phyloP scores from a whole-genome alignment of 371 early-diverging fungal genomes.

The Sporodiniella umbellata region DNA sequence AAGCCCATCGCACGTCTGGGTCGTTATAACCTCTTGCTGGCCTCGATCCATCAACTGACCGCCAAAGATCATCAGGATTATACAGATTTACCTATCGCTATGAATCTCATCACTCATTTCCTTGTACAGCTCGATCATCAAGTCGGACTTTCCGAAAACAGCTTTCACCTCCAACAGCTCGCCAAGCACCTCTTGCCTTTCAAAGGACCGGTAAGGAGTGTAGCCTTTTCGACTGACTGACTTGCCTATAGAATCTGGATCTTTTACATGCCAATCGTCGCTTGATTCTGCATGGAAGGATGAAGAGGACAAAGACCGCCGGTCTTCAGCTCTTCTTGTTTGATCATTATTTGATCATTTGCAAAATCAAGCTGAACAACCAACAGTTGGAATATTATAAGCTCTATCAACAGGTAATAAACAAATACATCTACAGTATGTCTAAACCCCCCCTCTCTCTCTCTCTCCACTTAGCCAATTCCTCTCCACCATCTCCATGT shows the following conservation, averaged over 20 bases:
- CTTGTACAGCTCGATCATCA: slow-evolving; percentile 78
- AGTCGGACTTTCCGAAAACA: slow-evolving; percentile 85
- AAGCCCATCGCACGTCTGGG: slow-evolving; percentile 85
- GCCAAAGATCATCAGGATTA: slow-evolving; percentile 77
- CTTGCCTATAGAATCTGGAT: slow-evolving; percentile 62
- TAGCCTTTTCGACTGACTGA: too few relatives aligned
- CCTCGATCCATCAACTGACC: slow-evolving; percentile 77
- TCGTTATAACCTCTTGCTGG: slow-evolving; percentile 82
- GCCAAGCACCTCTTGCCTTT: slow-evolving; percentile 18
- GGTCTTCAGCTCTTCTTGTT: slow-evolving; percentile 80
- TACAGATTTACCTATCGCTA: slow-evolving; percentile 57
- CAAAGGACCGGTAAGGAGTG: slow-evolving; percentile 11
- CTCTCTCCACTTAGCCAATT: too few relatives aligned
- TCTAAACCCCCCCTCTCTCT: neutral
- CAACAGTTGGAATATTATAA: slow-evolving; percentile 39
- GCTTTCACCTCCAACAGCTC: slow-evolving; percentile 58
- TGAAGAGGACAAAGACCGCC: slow-evolving; percentile 63
- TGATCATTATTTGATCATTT: slow-evolving; percentile 84
- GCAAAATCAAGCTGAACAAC: slow-evolving; percentile 57
- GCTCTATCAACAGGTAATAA: slow-evolving; percentile 34
- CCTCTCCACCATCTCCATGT: slow-evolving; percentile 61
- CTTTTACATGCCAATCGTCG: slow-evolving; percentile 71
- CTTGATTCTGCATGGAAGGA: slow-evolving; percentile 75
- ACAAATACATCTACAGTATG: neutral
- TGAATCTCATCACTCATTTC: slow-evolving; percentile 59